These are phyloP conservation scores for Kluyveromyces starmeri DNA, from an alignment of 805 yeast species.

Conservation along the genomic window DNA sequence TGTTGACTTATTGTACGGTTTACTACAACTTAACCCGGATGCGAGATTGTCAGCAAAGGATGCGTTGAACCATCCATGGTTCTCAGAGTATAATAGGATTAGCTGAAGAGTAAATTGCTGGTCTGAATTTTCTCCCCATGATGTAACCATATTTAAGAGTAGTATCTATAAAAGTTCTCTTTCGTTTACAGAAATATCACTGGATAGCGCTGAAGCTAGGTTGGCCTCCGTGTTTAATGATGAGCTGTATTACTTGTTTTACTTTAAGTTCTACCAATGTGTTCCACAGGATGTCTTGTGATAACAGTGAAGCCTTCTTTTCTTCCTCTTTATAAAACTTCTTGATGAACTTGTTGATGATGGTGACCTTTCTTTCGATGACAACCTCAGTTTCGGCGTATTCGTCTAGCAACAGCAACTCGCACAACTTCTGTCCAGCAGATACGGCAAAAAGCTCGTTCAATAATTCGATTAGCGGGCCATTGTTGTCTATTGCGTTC, in stretches of 20 bases:
- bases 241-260: conserved; percentile 13
- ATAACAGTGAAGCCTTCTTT: conserved; percentile 8
- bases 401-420: conserved; percentile 7
- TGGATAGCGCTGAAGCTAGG: conserved; percentile 18
- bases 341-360: conserved; percentile 8
- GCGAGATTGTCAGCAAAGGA: conserved; percentile 42
- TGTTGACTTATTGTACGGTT: conserved; percentile 26
- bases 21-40: conserved; percentile 47
- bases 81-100: conserved; percentile 23
- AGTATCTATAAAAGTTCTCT: too few species aligned
- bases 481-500: conserved; percentile 4
- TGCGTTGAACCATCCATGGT: conserved; percentile 40
- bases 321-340: conserved; percentile 10
- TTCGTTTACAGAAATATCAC: too few species aligned
- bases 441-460: not conserved
- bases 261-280: conserved; percentile 12
- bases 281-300: conserved; percentile 18
- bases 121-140: too few species aligned
- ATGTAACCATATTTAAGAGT: too few species aligned
- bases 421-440: not conserved
- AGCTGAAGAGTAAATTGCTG: not conserved
- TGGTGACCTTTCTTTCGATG: conserved; percentile 4
- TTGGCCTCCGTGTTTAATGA: conserved; percentile 17
- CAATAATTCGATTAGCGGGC: conserved; percentile 5
- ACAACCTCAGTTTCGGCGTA: conserved; percentile 5